Evolutionary conservation across 306 rosid genomes (phyloP).

Genomic region (Sophora flavescens): DNA sequence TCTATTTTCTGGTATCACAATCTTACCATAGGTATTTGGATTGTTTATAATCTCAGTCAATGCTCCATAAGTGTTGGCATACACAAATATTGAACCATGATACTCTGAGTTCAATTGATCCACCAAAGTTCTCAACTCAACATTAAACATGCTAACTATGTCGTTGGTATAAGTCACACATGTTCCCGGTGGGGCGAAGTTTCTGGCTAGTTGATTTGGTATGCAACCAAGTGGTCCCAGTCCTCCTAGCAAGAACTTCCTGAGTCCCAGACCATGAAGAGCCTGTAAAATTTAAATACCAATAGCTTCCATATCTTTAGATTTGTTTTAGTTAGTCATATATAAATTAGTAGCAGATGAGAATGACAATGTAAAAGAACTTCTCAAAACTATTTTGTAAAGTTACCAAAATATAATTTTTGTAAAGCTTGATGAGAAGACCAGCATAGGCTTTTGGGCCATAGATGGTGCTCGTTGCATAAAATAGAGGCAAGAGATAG

Average conservation of each 20-base stretch:
- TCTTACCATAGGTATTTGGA: conserved; percentile 48
- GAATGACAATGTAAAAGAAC: neutral
- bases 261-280: conserved; percentile 47
- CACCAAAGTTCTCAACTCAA: conserved; percentile 42
- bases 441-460: conserved; percentile 42
- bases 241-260: conserved; percentile 51
- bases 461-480: conserved; percentile 38
- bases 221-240: conserved; percentile 57
- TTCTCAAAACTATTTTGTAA: neutral
- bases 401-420: conserved; percentile 37
- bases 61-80: conserved; percentile 39
- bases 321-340: neutral
- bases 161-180: conserved; percentile 27
- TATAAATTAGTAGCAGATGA: neutral
- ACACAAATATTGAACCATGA: conserved; percentile 43
- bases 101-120: conserved; percentile 43
- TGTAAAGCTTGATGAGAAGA: conserved; percentile 43
- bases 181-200: conserved; percentile 18
- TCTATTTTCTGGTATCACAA: neutral
- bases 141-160: conserved; percentile 43
- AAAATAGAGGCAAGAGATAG: conserved; percentile 46
- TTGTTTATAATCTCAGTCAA: conserved; percentile 29
- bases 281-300: conserved; percentile 22
- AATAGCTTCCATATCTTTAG: neutral
- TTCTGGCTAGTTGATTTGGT: conserved; percentile 47